Evolutionary conservation across 345 rosid species (phyloP), one percentile per base, ranked within the genome.

Genomic region (Citrus sp.): DNA sequence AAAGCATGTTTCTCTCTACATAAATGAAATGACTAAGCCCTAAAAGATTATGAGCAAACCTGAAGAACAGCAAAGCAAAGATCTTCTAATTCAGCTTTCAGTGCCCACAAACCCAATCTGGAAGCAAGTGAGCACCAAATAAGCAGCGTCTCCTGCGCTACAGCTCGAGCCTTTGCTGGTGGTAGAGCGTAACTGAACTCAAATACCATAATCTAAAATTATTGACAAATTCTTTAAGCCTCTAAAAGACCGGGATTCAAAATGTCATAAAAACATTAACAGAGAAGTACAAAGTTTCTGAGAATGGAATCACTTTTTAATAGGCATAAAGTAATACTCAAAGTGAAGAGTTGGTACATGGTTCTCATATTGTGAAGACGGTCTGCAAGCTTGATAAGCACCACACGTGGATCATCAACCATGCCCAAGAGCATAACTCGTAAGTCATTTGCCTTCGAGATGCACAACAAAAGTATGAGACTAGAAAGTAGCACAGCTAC

Each of bases 291-390:
- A 74, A 56, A 70, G 38, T 46, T 70, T 56, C 27, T 55, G n/a
- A n/a, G 22, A 18, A 67, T 4, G 32, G n/a, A 69, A 73, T 60
- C 32, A 67, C 49, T 12, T 51, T 40, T 58, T 25, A 65, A 74
- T 30, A 32, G 42, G 65, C 58, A 58, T 55, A 63, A 40, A 66
- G 46, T 59, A 58, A 22, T 54, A 37, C 62, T 59, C 28, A 62
- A 64, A 81, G 70, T 49, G 81, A 67, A 62, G 78, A 78, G 73
- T 56, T 35, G 66, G 69, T 88, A 91, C 95, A 91, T 90, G 84
- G 95, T 91, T 80, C 95, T 91, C 95, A 91, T 90, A 76, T 90
- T 91, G 89, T 91, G 95, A 77, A 91, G 92, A 79, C 93, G 91
- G 80, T 91, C 95, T 0, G 95, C 93, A 82, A 91, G 92, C 90